Evolutionary conservation across 2,329 filamentous ascomycete species (phyloP).

Genomic region (Epichloe brachyelytri): DNA sequence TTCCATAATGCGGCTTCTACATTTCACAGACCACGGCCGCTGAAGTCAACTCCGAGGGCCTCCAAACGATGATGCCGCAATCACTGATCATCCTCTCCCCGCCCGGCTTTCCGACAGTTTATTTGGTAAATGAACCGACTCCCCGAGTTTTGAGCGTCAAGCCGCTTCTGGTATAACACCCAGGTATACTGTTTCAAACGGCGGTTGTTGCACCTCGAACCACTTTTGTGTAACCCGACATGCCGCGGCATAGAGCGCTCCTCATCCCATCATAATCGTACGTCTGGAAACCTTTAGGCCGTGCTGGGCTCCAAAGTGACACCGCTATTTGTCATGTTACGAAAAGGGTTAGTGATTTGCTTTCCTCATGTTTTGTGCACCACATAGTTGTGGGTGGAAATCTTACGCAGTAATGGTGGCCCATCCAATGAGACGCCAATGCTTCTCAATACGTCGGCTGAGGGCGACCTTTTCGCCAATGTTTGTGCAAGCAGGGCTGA

Average conservation of each 20-base stretch:
- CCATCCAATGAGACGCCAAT: slow-evolving; percentile 94
- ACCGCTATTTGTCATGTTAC: slow-evolving; percentile 25
- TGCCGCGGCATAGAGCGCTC: slow-evolving; percentile 2
- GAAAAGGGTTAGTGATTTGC: background rate
- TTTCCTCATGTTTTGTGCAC: background rate
- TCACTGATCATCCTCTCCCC: background rate
- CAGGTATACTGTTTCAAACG: background rate
- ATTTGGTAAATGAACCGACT: background rate
- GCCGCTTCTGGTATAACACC: background rate
- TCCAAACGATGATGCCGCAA: background rate
- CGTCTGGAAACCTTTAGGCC: slow-evolving; percentile 18
- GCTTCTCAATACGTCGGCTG: slow-evolving; percentile 94
- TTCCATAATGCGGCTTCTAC: background rate
- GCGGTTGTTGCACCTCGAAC: background rate
- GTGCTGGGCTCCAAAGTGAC: slow-evolving; percentile 40
- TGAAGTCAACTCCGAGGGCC: background rate
- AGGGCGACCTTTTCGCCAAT: slow-evolving; percentile 97
- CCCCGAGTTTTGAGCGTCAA: background rate
- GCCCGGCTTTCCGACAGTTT: background rate
- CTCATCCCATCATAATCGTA: slow-evolving; percentile 4
- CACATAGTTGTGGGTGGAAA: background rate
- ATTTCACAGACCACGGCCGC: background rate
- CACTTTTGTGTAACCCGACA: background rate
- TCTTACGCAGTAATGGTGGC: slow-evolving; percentile 62
- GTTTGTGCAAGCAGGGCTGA: slow-evolving; percentile 89